Base-by-base conservation (phyloP, 257 asterid genomes). In the Plantago major region DNA sequence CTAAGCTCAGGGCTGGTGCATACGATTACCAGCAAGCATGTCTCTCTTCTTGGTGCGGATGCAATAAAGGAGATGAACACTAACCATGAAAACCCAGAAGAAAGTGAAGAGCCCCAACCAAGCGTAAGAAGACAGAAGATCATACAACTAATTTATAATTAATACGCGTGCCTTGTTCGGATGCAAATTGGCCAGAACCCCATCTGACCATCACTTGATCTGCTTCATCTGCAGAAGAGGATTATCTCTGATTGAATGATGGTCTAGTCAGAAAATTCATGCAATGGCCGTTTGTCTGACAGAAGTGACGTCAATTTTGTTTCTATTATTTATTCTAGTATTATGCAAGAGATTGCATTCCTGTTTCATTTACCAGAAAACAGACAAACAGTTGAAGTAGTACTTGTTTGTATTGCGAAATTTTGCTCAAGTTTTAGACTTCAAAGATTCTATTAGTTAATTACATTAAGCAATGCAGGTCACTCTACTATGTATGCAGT, bases 1-100 rank as follows among this genome's bases (percentile, higher is more conserved):
- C 99, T 30, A 93, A 93, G 74, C 84, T 89, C n/a, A 93, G 94
- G 79, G 99, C 99, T 1, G 99, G 99, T 6, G n/a, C 96, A 97
- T 17, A 76, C 72, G 71, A 80, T 93, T 43, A 89, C 91, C 0
- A 83, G 86, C 79, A 93, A 93, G 71, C 97, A 93, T 47, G 82
- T 73, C 7, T 93, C 99, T 30, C 91, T 93, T 71, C 66, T 89
- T 40, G 99, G 99, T 40, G 81, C 71, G 13, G 90, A 87, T 6
- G 96, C 88, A 1, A 54, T 93, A 52, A 83, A 80, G 26, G 84
- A 69, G 46, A 40, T 81, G 15, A 55, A 15, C 28, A 76, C 76
- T 43, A 38, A 55, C 45, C 22, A 55, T 55, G 61, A 33, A 37
- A 37, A 42, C 46, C 63, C 40, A 6, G 63, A 78, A 16, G 77